These are phyloP conservation scores for Sarocladium kiliense DNA, from an alignment of 2,329 filamentous ascomycete genomes.

Conservation along the genomic window DNA sequence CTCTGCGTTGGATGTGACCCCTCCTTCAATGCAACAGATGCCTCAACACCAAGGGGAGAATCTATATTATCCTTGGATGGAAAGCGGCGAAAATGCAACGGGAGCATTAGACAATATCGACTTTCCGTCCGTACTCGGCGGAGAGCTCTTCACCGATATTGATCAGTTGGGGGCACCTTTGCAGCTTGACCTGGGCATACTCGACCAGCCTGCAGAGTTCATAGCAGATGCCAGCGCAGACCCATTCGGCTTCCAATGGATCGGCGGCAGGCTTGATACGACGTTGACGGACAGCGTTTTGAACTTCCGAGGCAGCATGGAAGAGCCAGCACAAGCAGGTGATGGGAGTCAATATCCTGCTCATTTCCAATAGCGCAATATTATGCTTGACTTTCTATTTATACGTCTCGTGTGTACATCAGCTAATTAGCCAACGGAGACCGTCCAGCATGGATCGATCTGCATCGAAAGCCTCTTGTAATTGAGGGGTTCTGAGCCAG, in stretches of 20 bases:
- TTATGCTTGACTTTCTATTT: neutral
- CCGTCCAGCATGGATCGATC: conserved; percentile 37
- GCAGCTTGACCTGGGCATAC: conserved; percentile 10
- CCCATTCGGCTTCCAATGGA: conserved; percentile 8
- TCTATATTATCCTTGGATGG: neutral
- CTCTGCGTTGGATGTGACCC: neutral
- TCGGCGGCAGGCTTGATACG: conserved; percentile 7
- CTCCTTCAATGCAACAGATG: neutral
- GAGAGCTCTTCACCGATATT: conserved; percentile 7
- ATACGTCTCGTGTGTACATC: neutral
- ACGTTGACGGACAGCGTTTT: conserved; percentile 14
- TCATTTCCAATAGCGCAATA: neutral
- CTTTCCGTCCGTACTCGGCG: conserved; percentile 10
- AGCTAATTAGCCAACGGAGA: conserved; percentile 31
- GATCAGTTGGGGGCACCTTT: conserved; percentile 8
- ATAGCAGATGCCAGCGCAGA: conserved; percentile 7
- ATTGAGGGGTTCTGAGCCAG: conserved; percentile 41
- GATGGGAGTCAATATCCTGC: neutral
- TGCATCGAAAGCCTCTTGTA: conserved; percentile 33
- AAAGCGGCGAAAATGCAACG: neutral
- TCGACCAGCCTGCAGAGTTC: conserved; percentile 8
- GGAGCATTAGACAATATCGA: conserved; percentile 2
- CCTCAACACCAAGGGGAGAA: neutral
- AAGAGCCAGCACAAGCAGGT: conserved; percentile 1
- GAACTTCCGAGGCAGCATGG: conserved; percentile 13